Evolutionary conservation across 352 stramenopile species (phyloP).

Genomic region (Aphanomyces cochlioides): DNA sequence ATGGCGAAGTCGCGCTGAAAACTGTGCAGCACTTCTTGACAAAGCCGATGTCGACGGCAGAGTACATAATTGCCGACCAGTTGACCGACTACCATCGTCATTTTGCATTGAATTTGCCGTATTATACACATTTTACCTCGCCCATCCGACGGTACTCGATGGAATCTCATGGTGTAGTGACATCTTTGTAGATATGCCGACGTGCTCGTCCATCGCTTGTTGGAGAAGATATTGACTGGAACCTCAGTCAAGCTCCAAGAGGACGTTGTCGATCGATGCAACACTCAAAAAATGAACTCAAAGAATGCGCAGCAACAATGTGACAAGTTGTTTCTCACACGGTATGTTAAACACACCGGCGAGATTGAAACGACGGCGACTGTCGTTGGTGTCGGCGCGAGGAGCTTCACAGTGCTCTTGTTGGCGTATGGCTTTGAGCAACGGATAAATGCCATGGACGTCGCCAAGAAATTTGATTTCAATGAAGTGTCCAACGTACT

Average conservation of each 20-base stretch:
- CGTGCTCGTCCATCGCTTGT: conserved; percentile 82
- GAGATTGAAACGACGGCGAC: conserved; percentile 59
- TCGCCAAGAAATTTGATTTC: conserved; percentile 33
- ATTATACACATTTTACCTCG: conserved; percentile 98
- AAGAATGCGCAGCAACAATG: conserved; percentile 77
- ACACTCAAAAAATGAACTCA: conserved; percentile 79
- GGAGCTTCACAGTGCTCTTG: conserved; percentile 79
- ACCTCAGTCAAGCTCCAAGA: conserved; percentile 31
- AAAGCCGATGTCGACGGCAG: conserved; percentile 91
- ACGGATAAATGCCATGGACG: conserved; percentile 51
- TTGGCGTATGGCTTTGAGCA: conserved; percentile 68
- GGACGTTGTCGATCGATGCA: conserved; percentile 45
- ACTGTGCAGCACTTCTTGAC: conserved; percentile 92
- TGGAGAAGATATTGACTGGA: conserved; percentile 33
- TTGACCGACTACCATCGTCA: conserved; percentile 88
- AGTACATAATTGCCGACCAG: conserved; percentile 63
- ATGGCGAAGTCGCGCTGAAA: conserved; percentile 77
- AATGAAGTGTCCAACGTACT: conserved; percentile 6
- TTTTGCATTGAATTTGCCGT: conserved; percentile 96
- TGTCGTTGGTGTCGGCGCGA: conserved; percentile 64
- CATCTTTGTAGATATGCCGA: conserved; percentile 40
- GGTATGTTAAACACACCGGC: conserved; percentile 63
- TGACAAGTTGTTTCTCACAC: conserved; percentile 76
- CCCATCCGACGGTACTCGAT: conserved; percentile 90
- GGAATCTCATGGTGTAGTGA: conserved; percentile 3